phyloP scores from a whole-genome alignment of 2,329 filamentous ascomycete genomes.

The Lasiodiplodia theobromae region DNA sequence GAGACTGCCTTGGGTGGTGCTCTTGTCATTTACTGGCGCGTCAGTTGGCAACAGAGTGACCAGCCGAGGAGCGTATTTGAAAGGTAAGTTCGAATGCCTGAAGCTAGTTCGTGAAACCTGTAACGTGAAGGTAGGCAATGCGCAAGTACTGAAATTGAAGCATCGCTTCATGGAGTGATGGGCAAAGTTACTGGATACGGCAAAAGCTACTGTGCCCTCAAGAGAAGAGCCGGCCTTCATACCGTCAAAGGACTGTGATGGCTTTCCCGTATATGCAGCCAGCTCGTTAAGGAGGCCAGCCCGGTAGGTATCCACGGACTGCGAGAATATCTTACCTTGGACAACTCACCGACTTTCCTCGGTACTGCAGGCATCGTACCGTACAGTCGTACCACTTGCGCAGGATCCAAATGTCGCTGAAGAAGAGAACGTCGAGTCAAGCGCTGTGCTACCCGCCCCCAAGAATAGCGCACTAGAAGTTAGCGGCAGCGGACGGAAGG shows the following conservation, averaged over 20 bases:
- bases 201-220: background rate
- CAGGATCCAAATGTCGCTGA: background rate
- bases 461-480: constrained; percentile 9
- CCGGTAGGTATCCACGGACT: background rate
- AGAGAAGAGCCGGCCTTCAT: background rate
- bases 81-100: background rate
- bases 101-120: background rate
- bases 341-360: background rate
- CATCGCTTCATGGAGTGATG: background rate
- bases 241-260: background rate
- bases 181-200: background rate
- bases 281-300: background rate
- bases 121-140: background rate
- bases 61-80: background rate
- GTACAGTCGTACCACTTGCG: background rate
- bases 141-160: background rate
- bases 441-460: background rate
- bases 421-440: constrained; percentile 3
- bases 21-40: background rate
- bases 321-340: too few species aligned
- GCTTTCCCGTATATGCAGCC: background rate
- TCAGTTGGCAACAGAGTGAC: background rate
- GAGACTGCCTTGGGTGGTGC: background rate
- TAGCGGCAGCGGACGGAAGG: background rate
- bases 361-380: background rate